Evolutionary conservation across 345 rosid genomes (phyloP).

Genomic region (Draba incana): DNA sequence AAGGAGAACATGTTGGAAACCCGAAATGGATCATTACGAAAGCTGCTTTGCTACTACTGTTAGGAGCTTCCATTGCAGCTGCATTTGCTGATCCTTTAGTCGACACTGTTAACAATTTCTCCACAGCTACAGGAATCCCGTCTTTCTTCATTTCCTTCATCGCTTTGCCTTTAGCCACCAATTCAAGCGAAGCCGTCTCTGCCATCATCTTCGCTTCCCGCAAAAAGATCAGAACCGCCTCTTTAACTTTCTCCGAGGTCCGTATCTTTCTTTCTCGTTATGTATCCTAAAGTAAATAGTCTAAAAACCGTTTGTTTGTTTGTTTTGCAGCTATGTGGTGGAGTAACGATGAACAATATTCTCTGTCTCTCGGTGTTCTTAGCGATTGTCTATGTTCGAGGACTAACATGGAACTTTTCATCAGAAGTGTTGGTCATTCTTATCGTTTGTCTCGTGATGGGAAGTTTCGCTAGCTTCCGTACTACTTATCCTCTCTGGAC

Average conservation of each 20-base stretch:
- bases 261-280: conserved; percentile 11
- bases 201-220: conserved; percentile 89
- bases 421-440: conserved; percentile 87
- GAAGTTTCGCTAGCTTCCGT: conserved; percentile 79
- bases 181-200: conserved; percentile 93
- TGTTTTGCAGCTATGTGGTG: conserved; percentile 79
- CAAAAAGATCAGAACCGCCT: conserved; percentile 75
- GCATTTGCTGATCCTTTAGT: conserved; percentile 97
- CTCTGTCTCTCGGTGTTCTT: conserved; percentile 92
- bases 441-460: conserved; percentile 84
- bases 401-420: conserved; percentile 94
- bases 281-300: conserved; percentile 1
- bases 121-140: conserved; percentile 88
- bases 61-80: conserved; percentile 85
- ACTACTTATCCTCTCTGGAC: conserved; percentile 96
- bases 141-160: conserved; percentile 95
- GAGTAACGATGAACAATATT: conserved; percentile 87
- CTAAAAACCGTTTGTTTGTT: conserved; percentile 14
- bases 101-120: conserved; percentile 86
- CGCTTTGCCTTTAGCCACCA: conserved; percentile 90
- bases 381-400: conserved; percentile 78
- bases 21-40: conserved; percentile 60
- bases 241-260: conserved; percentile 94
- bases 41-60: conserved; percentile 67
- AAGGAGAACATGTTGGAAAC: conserved; percentile 53